Evolutionary conservation across 2,329 filamentous ascomycete genomes (phyloP), one percentile per base, ranked within the genome.

Genomic region (Ophiostoma australiae): DNA sequence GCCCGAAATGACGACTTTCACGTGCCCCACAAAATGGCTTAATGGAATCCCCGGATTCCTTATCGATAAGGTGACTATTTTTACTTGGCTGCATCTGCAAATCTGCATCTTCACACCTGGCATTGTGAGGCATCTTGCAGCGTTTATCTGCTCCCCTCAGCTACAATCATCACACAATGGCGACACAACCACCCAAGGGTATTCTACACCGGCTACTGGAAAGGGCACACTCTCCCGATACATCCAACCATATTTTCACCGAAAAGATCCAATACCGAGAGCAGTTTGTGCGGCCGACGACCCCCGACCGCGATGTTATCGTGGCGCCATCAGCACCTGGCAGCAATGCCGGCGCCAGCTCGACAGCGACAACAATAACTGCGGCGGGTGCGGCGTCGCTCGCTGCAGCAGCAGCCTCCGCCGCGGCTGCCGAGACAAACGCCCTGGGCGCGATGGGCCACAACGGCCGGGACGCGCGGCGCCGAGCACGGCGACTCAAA

Each of bases 221-320:
- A 6, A 89, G 91, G 76, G 93, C 92, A 11, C 93, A 97, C 80
- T 90, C 91, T 1, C 90, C 92, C 35, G 85, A 90, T 74, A 89
- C 86, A 71, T 87, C 89, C 70, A 82, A 83, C 44, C 85, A 88
- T 70, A 91, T 97, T 79, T 94, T 91, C 83, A 84, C 85, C 73
- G 92, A 97, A 74, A 93, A 93, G 80, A 88, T 97, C 78, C 88
- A 92, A 76, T 89, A 92, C 77, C 92, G 93, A 67, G 90, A 92
- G 0, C 88, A 97, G 71, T 88, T 90, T 76, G 87, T 97, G 3
- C 89, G 90, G 61, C 89, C 92, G 7, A 90, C 89, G 31, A 92
- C 91, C 0, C 91, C 92, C 1, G 83, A 84, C 0, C 79, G 87
- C 76, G 75, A 72, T 37, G 71, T 55, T 23, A 35, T 37, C 31